Conservation (phyloP, 306 rosid species). For the Heteromeles arbutifolia region DNA sequence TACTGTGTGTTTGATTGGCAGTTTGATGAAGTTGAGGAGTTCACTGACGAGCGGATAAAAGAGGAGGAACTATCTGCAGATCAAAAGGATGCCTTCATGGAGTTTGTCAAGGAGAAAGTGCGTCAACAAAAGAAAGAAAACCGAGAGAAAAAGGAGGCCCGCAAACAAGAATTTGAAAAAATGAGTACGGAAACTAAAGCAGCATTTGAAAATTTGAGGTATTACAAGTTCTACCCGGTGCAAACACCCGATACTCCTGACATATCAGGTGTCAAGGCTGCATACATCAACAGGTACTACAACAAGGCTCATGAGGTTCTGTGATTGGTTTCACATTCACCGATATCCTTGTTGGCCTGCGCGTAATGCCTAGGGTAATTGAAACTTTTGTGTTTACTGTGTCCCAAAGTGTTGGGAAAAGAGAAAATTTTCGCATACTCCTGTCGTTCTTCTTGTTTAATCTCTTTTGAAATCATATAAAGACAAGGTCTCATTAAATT, state of each 20-base stretch:
- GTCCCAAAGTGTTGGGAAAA: not conserved
- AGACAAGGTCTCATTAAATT: not conserved
- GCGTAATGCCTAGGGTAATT: not conserved
- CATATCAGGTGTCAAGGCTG: not conserved
- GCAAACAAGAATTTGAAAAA: not conserved
- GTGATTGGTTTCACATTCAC: not conserved
- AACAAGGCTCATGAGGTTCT: not conserved
- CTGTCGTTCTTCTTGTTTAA: not conserved
- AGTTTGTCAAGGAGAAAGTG: not conserved
- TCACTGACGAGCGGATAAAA: not conserved
- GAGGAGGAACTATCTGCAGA: not conserved
- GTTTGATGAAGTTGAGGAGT: slow-evolving; percentile 1
- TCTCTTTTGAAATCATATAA: not conserved
- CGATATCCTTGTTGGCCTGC: not conserved
- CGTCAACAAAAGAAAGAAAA: slow-evolving; percentile 1
- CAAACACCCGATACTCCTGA: slow-evolving; percentile 2
- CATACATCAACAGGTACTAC: slow-evolving; percentile 2
- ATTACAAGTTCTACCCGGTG: slow-evolving; percentile 4
- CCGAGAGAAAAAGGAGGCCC: not conserved
- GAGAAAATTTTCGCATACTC: not conserved
- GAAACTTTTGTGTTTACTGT: not conserved
- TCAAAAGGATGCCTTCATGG: slow-evolving; percentile 1
- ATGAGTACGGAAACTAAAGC: not conserved
- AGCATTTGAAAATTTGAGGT: not conserved
- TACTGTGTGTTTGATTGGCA: not conserved